These are phyloP conservation scores for Thielaviopsis musarum DNA, from an alignment of 2,329 filamentous ascomycete genomes.

Conservation along the genomic window DNA sequence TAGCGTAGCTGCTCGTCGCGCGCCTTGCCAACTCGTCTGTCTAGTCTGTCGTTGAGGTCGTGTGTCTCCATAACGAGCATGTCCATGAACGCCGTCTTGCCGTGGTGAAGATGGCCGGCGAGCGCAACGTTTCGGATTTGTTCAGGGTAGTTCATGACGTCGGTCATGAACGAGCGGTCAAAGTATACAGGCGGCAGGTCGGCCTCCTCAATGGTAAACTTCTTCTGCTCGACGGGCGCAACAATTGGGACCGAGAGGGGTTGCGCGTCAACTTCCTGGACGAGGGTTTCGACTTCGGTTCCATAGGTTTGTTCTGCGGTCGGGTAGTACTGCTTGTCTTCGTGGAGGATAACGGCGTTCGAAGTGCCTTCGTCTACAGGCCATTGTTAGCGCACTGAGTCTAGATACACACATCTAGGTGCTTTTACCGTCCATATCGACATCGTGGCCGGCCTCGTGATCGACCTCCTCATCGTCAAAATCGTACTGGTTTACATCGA, in stretches of 20 bases:
- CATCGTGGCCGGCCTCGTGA: slow-evolving; percentile 61
- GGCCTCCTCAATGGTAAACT: slow-evolving; percentile 84
- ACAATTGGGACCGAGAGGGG: slow-evolving; percentile 85
- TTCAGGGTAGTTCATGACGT: slow-evolving; percentile 89
- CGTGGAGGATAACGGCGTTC: slow-evolving; percentile 93
- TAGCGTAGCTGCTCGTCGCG: slow-evolving; percentile 85
- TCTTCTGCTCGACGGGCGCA: slow-evolving; percentile 82
- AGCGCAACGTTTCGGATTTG: slow-evolving; percentile 87
- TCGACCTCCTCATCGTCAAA: slow-evolving; percentile 54
- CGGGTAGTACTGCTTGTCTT: slow-evolving; percentile 99
- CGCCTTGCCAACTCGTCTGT: slow-evolving; percentile 65
- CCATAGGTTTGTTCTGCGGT: slow-evolving; percentile 96
- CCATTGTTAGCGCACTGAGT: neutral
- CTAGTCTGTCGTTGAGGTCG: slow-evolving; percentile 60
- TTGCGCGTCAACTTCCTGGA: slow-evolving; percentile 94
- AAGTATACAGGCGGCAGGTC: slow-evolving; percentile 81
- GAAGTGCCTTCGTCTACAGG: slow-evolving; percentile 55
- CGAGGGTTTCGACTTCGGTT: slow-evolving; percentile 81
- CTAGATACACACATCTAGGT: neutral
- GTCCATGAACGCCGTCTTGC: slow-evolving; percentile 96
- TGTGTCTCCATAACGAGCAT: slow-evolving; percentile 96
- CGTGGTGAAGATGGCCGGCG: slow-evolving; percentile 86
- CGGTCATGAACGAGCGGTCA: slow-evolving; percentile 81
- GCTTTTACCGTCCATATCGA: slow-evolving; percentile 69
- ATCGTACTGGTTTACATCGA: slow-evolving; percentile 58